These are phyloP conservation scores for Fusarium pseudograminearum DNA, from an alignment of 2,329 filamentous ascomycete genomes.

Conservation along the genomic window DNA sequence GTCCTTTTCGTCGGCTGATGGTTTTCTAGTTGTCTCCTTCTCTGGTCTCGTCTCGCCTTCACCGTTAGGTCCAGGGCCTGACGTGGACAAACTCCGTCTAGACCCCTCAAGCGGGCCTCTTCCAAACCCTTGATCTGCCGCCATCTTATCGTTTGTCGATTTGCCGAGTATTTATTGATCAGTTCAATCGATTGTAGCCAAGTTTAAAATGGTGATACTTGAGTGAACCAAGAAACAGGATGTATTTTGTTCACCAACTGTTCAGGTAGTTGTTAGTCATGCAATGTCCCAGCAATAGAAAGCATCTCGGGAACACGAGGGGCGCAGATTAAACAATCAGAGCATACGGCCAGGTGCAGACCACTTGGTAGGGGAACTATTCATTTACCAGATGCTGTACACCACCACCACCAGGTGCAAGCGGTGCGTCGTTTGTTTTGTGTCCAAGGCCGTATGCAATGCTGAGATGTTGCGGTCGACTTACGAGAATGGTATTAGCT, in stretches of 20 bases:
- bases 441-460: constrained; percentile 10
- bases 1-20: constrained; percentile 52
- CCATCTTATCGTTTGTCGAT: constrained; percentile 46
- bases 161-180: neutral
- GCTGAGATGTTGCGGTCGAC: constrained; percentile 33
- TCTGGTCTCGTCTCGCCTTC: constrained; percentile 60
- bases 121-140: constrained; percentile 62
- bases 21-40: constrained; percentile 55
- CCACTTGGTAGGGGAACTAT: constrained; percentile 41
- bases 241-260: constrained; percentile 13
- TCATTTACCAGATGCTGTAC: constrained; percentile 34
- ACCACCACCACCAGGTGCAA: constrained; percentile 17
- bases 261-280: constrained; percentile 27
- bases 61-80: constrained; percentile 57
- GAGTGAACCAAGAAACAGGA: neutral
- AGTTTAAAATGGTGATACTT: neutral
- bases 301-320: constrained; percentile 13
- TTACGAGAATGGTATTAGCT: constrained; percentile 43
- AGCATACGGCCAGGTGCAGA: constrained; percentile 47
- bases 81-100: constrained; percentile 54
- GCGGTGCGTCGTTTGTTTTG: neutral
- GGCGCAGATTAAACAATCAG: constrained; percentile 35
- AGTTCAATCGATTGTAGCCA: neutral
- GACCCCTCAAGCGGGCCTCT: constrained; percentile 55
- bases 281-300: neutral